phyloP scores from a whole-genome alignment of 2,329 filamentous ascomycete genomes.

The Clonostachys rhizophaga region DNA sequence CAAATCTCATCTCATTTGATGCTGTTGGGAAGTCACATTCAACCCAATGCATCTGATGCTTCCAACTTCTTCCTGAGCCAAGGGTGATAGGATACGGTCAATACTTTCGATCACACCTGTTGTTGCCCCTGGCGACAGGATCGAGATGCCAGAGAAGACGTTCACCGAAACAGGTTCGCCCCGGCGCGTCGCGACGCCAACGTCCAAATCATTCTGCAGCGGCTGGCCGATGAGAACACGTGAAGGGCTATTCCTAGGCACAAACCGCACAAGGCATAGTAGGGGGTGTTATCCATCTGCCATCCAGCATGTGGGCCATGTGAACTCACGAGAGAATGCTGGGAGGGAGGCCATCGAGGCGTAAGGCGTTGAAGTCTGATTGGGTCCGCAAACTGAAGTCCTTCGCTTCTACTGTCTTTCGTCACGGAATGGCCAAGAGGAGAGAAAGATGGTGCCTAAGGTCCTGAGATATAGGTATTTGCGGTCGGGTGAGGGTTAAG shows the following conservation, averaged over 20 bases:
- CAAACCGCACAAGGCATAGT: slow-evolving; percentile 54
- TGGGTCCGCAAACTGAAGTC: no score
- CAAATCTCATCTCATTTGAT: slow-evolving; percentile 10
- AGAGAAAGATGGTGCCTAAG: no score
- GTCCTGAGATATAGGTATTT: no score
- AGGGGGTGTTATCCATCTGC: no score
- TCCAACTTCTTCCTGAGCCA: slow-evolving; percentile 33
- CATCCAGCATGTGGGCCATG: no score
- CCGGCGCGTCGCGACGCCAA: slow-evolving; percentile 50
- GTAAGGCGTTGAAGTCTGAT: no score
- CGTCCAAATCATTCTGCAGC: slow-evolving; percentile 43
- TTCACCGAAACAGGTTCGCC: slow-evolving; percentile 51
- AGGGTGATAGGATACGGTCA: slow-evolving; percentile 39
- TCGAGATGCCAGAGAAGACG: slow-evolving; percentile 53
- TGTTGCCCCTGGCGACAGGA: slow-evolving; percentile 45
- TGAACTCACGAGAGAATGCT: no score
- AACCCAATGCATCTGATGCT: slow-evolving; percentile 55
- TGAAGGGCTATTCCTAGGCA: slow-evolving; percentile 42
- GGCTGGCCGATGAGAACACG: slow-evolving; percentile 53
- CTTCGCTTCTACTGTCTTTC: no score
- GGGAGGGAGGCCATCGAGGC: no score
- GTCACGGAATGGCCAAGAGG: no score
- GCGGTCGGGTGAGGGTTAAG: no score
- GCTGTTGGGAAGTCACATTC: slow-evolving; percentile 32
- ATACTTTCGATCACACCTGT: slow-evolving; percentile 42